Evolutionary conservation across 1,139 yeast species (phyloP).

Genomic region (Scheffersomyces stambukii): DNA sequence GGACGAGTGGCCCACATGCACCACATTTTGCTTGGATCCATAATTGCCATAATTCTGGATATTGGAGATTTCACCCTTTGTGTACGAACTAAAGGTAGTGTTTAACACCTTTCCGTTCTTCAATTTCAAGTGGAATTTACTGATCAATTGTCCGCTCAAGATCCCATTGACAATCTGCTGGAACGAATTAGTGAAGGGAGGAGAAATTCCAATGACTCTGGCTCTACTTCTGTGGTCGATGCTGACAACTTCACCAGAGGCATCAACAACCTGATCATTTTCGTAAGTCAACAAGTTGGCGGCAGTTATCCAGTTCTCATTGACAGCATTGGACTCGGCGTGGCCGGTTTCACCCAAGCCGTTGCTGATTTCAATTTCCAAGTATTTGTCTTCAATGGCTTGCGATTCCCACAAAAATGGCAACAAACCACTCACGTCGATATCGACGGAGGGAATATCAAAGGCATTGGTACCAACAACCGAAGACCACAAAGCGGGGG

Average conservation of each 20-base stretch:
- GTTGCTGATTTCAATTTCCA: constrained; percentile 53
- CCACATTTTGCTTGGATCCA: constrained; percentile 31
- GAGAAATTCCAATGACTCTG: constrained; percentile 15
- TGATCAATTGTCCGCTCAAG: constrained; percentile 24
- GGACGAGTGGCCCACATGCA: constrained; percentile 20
- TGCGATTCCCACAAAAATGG: constrained; percentile 55
- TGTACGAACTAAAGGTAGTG: constrained; percentile 22
- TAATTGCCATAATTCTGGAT: constrained; percentile 23
- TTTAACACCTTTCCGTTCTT: constrained; percentile 27
- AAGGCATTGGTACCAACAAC: constrained; percentile 70
- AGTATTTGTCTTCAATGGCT: constrained; percentile 16
- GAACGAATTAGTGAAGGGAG: constrained; percentile 30
- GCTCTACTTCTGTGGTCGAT: constrained; percentile 17
- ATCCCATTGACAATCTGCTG: constrained; percentile 34
- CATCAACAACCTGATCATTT: constrained; percentile 29
- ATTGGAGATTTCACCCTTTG: constrained; percentile 30
- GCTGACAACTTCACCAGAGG: constrained; percentile 36
- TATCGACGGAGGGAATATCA: constrained; percentile 60
- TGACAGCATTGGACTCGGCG: constrained; percentile 29
- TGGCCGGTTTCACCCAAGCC: constrained; percentile 43
- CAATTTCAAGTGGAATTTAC: constrained; percentile 30
- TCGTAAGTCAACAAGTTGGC: constrained; percentile 69
- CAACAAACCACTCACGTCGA: constrained; percentile 65
- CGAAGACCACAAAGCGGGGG: constrained; percentile 78
- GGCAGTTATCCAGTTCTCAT: constrained; percentile 65